Evolutionary conservation across 345 rosid species (phyloP), one percentile per base, ranked within the genome.

Genomic region (Hypericum perforatum): DNA sequence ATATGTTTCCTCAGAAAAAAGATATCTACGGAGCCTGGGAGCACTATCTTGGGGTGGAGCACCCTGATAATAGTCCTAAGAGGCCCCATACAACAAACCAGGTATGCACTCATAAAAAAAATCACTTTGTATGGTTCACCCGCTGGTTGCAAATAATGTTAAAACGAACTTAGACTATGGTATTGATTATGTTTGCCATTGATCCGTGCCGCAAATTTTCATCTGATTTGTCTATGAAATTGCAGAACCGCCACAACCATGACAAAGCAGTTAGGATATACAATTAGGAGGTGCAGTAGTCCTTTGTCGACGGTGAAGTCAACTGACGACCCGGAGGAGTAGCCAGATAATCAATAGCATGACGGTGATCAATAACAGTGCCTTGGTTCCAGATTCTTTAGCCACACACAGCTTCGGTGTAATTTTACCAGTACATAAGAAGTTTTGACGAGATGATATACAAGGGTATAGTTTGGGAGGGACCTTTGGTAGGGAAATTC

Each of bases 201-300:
- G 16, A 5, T 5, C 9, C 7, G 10, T 7, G 41, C 37, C 15
- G 7, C 11, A 5, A 41, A 5, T 38, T 42, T 47, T 60, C 36
- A 13, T 38, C 46, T 2, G 16, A 47, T 22, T 22, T 22, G 32
- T 22, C 32, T 22, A 22, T 22, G 44, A 58, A 12, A 7, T 54
- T 68, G 74, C 74, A 79, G 85, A 79, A 71, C 59, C 85, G 85
- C n/a, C 81, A 74, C 63, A 62, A 78, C 0, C 69, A 13, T 54
- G 85, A 76, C 70, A 79, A 76, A 76, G 74, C 85, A 2, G 82
- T 79, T 52, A 79, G 70, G 59, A 79, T 79, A 58, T 76, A 79
- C 76, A 79, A 78, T 54, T 78, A 76, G 73, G 53, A 61, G 62
- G 48, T 70, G 58, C 44, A 61, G 51, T 53, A 53, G 42, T 44